Percentiles rank a stretch among this genome's conserved stretches.
phyloP scores from a whole-genome alignment of 1,139 yeast species.

The Casaregolazyma suthepensis region DNA sequence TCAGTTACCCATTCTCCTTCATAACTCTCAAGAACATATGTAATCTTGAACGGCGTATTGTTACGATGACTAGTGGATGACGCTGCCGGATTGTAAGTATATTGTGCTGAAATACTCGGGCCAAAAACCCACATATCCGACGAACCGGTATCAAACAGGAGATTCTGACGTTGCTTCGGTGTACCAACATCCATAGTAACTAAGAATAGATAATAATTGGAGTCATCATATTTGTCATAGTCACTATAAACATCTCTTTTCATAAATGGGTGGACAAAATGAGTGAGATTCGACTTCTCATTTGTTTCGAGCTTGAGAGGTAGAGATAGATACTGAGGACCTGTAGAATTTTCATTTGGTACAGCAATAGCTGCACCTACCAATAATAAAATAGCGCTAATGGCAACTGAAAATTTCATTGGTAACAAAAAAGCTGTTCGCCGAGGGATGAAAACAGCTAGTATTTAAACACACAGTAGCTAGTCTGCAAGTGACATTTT shows the following conservation, averaged over 20 bases:
- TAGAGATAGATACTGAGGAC: not conserved
- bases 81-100: conserved; percentile 18
- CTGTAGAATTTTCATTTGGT: not conserved
- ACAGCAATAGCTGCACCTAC: not conserved
- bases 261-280: not conserved
- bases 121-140: conserved; percentile 41
- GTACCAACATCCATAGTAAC: conserved; percentile 40
- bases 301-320: not conserved
- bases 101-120: conserved; percentile 22
- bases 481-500: too few relatives aligned
- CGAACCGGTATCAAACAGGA: conserved; percentile 44
- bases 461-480: too few relatives aligned
- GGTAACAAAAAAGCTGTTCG: too few relatives aligned
- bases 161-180: conserved; percentile 34
- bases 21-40: conserved; percentile 25
- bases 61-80: conserved; percentile 21
- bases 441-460: too few relatives aligned
- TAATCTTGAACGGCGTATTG: conserved; percentile 19
- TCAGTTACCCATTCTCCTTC: conserved; percentile 48
- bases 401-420: not conserved
- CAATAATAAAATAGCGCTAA: not conserved
- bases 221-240: not conserved
- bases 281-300: not conserved
- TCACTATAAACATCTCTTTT: not conserved
- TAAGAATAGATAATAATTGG: conserved; percentile 30